Conservation (phyloP, 2,329 filamentous ascomycete species). For the Fonsecaea nubica region DNA sequence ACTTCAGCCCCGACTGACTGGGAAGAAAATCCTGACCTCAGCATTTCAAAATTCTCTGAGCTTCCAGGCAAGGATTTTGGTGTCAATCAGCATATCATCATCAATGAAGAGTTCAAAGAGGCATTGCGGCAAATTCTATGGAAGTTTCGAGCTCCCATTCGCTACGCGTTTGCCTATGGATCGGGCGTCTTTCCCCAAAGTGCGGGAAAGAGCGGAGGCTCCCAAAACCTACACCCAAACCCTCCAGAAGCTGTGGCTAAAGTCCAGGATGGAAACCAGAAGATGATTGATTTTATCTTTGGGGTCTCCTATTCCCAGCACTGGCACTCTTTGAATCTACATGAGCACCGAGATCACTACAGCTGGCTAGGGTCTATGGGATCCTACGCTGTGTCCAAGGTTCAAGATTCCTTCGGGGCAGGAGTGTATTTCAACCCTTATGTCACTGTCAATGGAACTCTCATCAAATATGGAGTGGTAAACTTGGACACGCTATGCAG, state of each 20-base stretch:
- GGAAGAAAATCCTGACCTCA: conserved; percentile 76
- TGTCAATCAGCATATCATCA: conserved; percentile 93
- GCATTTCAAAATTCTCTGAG: conserved; percentile 76
- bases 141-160: conserved; percentile 89
- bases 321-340: conserved; percentile 93
- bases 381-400: conserved; percentile 80
- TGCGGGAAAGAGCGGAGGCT: conserved; percentile 49
- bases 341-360: conserved; percentile 90
- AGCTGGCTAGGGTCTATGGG: conserved; percentile 82
- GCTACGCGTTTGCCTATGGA: conserved; percentile 96
- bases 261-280: conserved; percentile 84
- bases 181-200: conserved; percentile 92
- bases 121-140: conserved; percentile 84
- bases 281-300: conserved; percentile 99
- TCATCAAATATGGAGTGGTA: conserved; percentile 98
- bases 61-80: conserved; percentile 83
- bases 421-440: conserved; percentile 98
- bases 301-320: conserved; percentile 93
- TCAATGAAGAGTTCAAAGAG: conserved; percentile 95
- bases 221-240: conserved; percentile 74
- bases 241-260: conserved; percentile 80
- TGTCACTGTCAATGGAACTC: conserved; percentile 88
- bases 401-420: conserved; percentile 88
- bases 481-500: conserved; percentile 87
- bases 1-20: conserved; percentile 61